Evolutionary conservation across 352 stramenopile genomes (phyloP), one percentile per base, ranked within the genome.

Genomic region (Aphanomyces euteiches): DNA sequence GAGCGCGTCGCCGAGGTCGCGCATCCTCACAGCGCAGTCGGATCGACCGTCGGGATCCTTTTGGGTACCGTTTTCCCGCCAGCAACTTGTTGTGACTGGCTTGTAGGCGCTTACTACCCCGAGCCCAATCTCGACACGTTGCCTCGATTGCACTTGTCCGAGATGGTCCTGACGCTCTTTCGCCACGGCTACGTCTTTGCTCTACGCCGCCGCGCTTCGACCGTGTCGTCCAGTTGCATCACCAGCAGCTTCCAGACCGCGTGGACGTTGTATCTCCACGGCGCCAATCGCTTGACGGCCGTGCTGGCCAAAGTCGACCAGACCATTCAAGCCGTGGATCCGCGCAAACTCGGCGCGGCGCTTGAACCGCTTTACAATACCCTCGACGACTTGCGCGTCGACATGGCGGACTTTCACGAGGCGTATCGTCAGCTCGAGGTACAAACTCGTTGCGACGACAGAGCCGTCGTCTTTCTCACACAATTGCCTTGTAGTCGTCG

Each of bases 81-180:
- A 28, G 28, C 28, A 28, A 28, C 2, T 28, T 28, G 28, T 28
- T 28, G 28, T 2, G 28, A 3, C 36, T 8, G 28, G 50, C 36
- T 8, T 40, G 54, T 39, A 61, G 54, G 54, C 7, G 54, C 54
- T 7, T n/a, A 39, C 28, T 61, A 61, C 54, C 12, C 28, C 54
- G 43, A 43, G 28, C 2, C 28, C 28, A 28, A 28, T 28, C 28
- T 28, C 28, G 1, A 28, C 0, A 28, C 28, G 28, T 28, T 28
- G 28, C 28, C 28, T 28, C 28, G 28, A 28, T 28, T 28, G 28
- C 28, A 28, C 1, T 28, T 28, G 28, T 28, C 28, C 28, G 28
- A 12, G 43, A 12, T 50, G 43, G 43, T 50, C 10, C 43, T n/a
- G 43, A 50, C 43, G 17, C 43, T 50, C 1, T 50, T 50, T 12